Percentiles rank a stretch among this genome's conserved stretches.
These are phyloP conservation scores for Blepharisma japonicum DNA, from an alignment of 73 alveolate species.

Conservation along the genomic window DNA sequence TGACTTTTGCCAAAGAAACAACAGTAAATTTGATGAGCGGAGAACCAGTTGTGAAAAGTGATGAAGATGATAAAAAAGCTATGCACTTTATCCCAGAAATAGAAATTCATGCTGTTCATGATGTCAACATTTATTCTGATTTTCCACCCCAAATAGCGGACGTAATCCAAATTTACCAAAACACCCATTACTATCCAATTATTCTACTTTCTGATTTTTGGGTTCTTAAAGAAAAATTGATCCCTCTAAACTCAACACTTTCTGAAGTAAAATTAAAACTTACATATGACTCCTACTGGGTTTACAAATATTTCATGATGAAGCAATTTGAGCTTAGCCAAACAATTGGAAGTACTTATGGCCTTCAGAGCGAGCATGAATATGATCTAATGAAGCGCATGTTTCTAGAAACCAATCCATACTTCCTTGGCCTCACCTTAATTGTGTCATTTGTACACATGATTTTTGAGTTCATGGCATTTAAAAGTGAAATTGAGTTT, in stretches of 20 bases:
- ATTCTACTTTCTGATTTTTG: conserved; percentile 46
- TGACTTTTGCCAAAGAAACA: neutral
- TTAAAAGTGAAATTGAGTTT: conserved; percentile 70
- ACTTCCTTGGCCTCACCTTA: conserved; percentile 66
- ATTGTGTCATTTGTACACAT: conserved; percentile 82
- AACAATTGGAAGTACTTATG: conserved; percentile 35
- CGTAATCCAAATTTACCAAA: neutral
- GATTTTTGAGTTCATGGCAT: conserved; percentile 85
- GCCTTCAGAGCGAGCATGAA: conserved; percentile 51
- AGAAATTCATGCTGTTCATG: conserved; percentile 57
- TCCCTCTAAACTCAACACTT: conserved; percentile 52
- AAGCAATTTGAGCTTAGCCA: conserved; percentile 46
- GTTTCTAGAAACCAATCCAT: conserved; percentile 78
- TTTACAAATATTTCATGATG: conserved; percentile 41
- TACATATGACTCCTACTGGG: conserved; percentile 48
- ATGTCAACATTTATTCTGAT: conserved; percentile 44
- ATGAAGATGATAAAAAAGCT: conserved; percentile 38
- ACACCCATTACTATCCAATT: conserved; percentile 34
- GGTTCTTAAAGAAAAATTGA: conserved; percentile 38
- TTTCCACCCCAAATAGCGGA: conserved; percentile 65
- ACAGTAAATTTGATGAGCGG: conserved; percentile 8
- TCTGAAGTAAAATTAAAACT: conserved; percentile 36
- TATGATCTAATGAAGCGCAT: conserved; percentile 71
- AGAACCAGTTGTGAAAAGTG: conserved; percentile 35
- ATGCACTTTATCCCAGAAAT: conserved; percentile 54